phyloP scores from a whole-genome alignment of 768 basidiomycete genomes.

The Nevesoporus exiguus region DNA sequence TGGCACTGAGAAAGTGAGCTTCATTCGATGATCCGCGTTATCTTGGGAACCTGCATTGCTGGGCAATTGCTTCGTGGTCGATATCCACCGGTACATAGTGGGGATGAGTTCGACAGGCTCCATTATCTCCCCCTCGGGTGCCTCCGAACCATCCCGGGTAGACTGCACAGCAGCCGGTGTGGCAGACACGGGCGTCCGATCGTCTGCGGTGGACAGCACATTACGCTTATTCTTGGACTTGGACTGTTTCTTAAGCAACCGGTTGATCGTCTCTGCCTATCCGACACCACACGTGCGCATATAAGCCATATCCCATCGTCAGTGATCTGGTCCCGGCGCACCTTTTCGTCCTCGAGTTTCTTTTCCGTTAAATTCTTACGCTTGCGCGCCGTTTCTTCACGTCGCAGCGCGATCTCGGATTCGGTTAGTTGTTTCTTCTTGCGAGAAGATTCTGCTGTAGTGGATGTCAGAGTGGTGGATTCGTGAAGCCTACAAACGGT shows the following conservation, averaged over 20 bases:
- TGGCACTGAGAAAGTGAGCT: conserved; percentile 56
- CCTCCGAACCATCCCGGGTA: conserved; percentile 30
- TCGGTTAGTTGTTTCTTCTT: conserved; percentile 66
- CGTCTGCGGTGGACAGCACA: conserved; percentile 47
- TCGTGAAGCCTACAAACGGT: neutral
- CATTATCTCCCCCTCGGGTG: conserved; percentile 39
- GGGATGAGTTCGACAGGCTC: conserved; percentile 42
- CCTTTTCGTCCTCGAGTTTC: conserved; percentile 44
- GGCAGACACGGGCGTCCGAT: conserved; percentile 34
- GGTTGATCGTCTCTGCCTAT: conserved; percentile 85
- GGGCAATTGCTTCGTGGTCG: conserved; percentile 40
- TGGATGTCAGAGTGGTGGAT: neutral
- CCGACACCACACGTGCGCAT: neutral
- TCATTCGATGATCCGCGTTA: conserved; percentile 31
- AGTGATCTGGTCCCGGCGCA: conserved; percentile 19
- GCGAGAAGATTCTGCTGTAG: conserved; percentile 8
- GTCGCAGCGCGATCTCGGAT: conserved; percentile 65
- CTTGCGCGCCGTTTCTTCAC: conserved; percentile 81
- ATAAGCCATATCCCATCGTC: neutral
- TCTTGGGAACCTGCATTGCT: conserved; percentile 6
- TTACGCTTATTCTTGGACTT: conserved; percentile 60
- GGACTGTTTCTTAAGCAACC: conserved; percentile 82
- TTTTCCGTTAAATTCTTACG: conserved; percentile 55
- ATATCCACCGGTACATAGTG: conserved; percentile 72
- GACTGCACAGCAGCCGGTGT: conserved; percentile 29